These are phyloP conservation scores for barley (Hordeum vulgare) DNA, from an alignment of 176 grass and related monocot genomes.

Conservation along the genomic window DNA sequence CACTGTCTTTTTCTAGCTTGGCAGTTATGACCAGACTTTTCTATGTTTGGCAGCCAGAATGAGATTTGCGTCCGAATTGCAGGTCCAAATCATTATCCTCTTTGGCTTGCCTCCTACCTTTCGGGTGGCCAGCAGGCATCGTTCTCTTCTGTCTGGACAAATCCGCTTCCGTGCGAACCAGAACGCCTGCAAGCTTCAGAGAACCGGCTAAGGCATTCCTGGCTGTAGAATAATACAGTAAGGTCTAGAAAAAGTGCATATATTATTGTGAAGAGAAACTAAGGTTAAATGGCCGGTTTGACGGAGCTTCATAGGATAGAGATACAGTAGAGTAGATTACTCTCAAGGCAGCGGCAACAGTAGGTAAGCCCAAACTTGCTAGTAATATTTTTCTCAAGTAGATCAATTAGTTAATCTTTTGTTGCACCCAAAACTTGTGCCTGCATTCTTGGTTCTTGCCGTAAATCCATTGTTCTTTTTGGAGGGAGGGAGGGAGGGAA, in stretches of 20 bases:
- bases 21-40: too few relatives aligned
- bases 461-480: not conserved
- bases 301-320: not conserved
- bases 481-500: not conserved
- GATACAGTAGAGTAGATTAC: too few relatives aligned
- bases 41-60: too few relatives aligned
- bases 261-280: not conserved
- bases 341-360: not conserved
- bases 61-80: too few relatives aligned
- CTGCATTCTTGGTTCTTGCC: conserved; percentile 21
- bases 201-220: not conserved
- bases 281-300: not conserved
- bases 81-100: conserved; percentile 7
- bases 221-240: not conserved
- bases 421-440: conserved; percentile 25
- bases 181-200: not conserved
- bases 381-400: not conserved
- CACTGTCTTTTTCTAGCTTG: too few relatives aligned
- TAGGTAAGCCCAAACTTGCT: conserved; percentile 12
- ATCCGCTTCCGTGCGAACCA: not conserved
- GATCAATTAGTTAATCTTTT: not conserved
- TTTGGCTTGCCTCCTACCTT: not conserved
- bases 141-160: not conserved
- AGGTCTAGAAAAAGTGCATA: not conserved
- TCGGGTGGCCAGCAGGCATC: not conserved